Evolutionary conservation across 2,329 filamentous ascomycete species (phyloP).

Genomic region (Helminthosporium solani): DNA sequence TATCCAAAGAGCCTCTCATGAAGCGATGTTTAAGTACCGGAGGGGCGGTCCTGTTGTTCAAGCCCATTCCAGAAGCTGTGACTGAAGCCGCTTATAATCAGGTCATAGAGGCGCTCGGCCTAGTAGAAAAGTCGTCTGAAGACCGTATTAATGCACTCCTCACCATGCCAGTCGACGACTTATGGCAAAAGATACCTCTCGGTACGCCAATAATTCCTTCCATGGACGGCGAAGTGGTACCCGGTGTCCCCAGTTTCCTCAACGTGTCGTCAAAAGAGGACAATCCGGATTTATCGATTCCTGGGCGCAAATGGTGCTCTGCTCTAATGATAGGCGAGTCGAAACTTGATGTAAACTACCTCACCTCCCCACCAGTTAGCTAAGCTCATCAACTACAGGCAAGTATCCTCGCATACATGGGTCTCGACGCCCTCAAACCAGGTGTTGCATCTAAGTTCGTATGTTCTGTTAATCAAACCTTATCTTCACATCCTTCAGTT

Average conservation of each 20-base stretch:
- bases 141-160: constrained; percentile 48
- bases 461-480: constrained; percentile 34
- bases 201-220: constrained; percentile 40
- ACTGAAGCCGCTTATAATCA: constrained; percentile 48
- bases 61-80: constrained; percentile 40
- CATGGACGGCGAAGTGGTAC: constrained; percentile 48
- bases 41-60: constrained; percentile 42
- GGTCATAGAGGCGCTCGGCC: constrained; percentile 43
- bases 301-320: constrained; percentile 49
- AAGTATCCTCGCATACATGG: constrained; percentile 29
- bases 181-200: constrained; percentile 45
- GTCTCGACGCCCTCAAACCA: constrained; percentile 25
- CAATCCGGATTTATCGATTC: constrained; percentile 27
- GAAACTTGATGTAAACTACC: constrained; percentile 46
- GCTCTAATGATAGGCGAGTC: constrained; percentile 52
- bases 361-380: not conserved
- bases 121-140: constrained; percentile 40
- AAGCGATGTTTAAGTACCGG: constrained; percentile 47
- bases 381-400: constrained; percentile 11
- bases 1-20: constrained; percentile 35
- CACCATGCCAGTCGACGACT: constrained; percentile 43
- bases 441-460: constrained; percentile 40
- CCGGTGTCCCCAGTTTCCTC: constrained; percentile 28
- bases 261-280: constrained; percentile 27
- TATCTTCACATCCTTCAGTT: constrained; percentile 20